These are phyloP conservation scores for Zymoseptoria crescenta DNA, from an alignment of 2,329 filamentous ascomycete genomes.

Conservation along the genomic window DNA sequence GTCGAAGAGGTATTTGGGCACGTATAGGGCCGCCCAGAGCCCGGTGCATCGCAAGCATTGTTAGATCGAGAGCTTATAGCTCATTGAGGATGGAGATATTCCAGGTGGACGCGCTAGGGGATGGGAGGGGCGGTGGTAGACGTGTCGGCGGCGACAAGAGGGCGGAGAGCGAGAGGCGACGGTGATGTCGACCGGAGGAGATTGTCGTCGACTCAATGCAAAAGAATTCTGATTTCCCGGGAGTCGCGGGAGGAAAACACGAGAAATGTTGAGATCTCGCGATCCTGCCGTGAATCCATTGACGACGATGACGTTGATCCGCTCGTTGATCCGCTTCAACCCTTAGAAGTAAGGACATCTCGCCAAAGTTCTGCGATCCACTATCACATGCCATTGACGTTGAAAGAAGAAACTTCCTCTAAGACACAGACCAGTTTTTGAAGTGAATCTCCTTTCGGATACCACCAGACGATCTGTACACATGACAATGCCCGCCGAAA, in stretches of 20 bases:
- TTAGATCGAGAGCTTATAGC: slow-evolving; percentile 7
- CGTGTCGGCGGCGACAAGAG: background rate
- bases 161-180: background rate
- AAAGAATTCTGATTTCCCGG: background rate
- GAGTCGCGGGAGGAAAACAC: background rate
- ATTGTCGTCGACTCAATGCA: background rate
- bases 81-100: slow-evolving; percentile 10
- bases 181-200: background rate
- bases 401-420: background rate
- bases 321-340: no score
- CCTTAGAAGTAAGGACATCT: no score
- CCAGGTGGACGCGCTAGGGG: background rate
- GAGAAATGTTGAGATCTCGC: background rate
- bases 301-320: background rate
- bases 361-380: background rate
- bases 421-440: background rate
- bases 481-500: slow-evolving; percentile 46
- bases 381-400: background rate
- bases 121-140: no score
- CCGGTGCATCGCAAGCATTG: slow-evolving; percentile 18
- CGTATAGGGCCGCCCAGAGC: slow-evolving; percentile 15
- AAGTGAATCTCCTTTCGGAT: background rate
- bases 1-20: background rate
- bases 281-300: background rate
- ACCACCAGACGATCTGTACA: background rate